Evolutionary conservation across 2,329 filamentous ascomycete genomes (phyloP).

Genomic region (Chaetomium globosum): DNA sequence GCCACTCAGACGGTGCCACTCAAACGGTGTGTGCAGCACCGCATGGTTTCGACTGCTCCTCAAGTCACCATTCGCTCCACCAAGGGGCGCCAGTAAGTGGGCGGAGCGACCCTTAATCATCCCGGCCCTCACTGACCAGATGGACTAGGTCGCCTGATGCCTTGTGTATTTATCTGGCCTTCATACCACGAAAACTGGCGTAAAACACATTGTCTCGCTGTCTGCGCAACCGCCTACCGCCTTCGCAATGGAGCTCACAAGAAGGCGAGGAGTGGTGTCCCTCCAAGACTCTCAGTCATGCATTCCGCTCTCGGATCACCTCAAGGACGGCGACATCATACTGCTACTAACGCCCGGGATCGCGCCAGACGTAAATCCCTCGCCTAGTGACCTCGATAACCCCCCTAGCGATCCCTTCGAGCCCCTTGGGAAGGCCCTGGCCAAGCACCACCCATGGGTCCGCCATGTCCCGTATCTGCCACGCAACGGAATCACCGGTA

Average conservation of each 20-base stretch:
- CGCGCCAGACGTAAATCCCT: constrained; percentile 47
- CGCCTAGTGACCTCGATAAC: constrained; percentile 43
- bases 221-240: neutral
- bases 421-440: constrained; percentile 65
- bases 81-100: constrained; percentile 21
- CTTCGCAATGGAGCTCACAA: constrained; percentile 30
- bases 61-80: constrained; percentile 7
- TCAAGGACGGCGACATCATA: constrained; percentile 57
- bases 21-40: constrained; percentile 9
- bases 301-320: constrained; percentile 51
- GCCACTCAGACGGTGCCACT: constrained; percentile 22
- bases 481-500: constrained; percentile 62
- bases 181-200: constrained; percentile 1
- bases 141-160: neutral
- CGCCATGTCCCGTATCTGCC: constrained; percentile 73
- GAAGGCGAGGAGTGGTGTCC: constrained; percentile 36
- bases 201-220: neutral
- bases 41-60: neutral
- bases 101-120: neutral
- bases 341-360: constrained; percentile 63
- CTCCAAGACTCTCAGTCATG: constrained; percentile 50
- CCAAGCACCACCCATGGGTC: constrained; percentile 61
- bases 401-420: constrained; percentile 68
- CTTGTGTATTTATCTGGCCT: neutral
- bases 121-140: neutral